These are phyloP conservation scores for Oryza meyeriana DNA, from an alignment of 176 grass and related monocot species.

Conservation along the genomic window DNA sequence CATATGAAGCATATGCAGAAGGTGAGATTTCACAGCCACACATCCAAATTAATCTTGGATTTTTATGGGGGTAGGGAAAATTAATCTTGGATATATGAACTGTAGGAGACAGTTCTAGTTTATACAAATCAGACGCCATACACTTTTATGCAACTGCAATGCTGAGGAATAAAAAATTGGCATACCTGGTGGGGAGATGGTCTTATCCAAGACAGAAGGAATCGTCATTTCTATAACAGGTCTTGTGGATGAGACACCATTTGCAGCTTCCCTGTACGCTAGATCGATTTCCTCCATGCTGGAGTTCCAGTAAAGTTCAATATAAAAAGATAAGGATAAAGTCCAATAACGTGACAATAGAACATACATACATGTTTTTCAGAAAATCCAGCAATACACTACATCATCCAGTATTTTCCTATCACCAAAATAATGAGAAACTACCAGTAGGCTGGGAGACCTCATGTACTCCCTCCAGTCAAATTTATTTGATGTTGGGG, in stretches of 20 bases:
- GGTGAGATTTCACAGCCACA: constrained; percentile 3
- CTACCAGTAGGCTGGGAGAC: background rate
- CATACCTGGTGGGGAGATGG: constrained; percentile 90
- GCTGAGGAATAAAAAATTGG: background rate
- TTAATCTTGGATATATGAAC: constrained; percentile 16
- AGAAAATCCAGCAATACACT: background rate
- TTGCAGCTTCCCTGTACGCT: constrained; percentile 79
- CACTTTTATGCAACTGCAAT: background rate
- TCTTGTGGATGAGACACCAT: constrained; percentile 76
- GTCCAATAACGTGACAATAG: background rate
- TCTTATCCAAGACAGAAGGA: constrained; percentile 93
- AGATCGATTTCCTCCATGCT: constrained; percentile 92
- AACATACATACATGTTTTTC: background rate
- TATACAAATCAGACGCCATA: background rate
- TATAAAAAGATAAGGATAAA: constrained; percentile 2
- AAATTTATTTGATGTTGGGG: no score
- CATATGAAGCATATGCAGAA: background rate
- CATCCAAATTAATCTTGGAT: constrained; percentile 1
- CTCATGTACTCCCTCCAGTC: background rate
- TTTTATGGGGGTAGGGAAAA: background rate
- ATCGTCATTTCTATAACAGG: constrained; percentile 99
- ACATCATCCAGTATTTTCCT: constrained; percentile 5
- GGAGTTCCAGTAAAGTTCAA: constrained; percentile 25
- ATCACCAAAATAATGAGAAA: constrained; percentile 16
- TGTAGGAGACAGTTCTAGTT: background rate